Percentiles rank a stretch among this genome's conserved stretches.
Conservation (phyloP, 2,329 filamentous ascomycete species). For the Dactylella cylindrospora region DNA sequence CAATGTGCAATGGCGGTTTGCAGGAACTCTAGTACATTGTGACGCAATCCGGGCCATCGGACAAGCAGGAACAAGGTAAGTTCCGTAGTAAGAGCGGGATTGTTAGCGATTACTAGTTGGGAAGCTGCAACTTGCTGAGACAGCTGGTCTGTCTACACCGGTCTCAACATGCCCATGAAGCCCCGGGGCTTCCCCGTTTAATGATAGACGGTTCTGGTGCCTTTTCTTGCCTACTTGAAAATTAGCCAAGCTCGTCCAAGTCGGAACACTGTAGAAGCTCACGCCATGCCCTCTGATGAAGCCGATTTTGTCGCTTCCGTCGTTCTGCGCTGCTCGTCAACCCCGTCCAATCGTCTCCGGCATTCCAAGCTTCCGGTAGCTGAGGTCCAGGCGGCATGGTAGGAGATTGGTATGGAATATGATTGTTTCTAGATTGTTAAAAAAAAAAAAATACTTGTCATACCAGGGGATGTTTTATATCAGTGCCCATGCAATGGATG, state of each 20-base stretch:
- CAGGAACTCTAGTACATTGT: not conserved
- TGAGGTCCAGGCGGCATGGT: too few species aligned
- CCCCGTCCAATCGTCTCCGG: conserved; percentile 6
- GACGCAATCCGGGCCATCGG: too few species aligned
- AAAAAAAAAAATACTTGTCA: too few species aligned
- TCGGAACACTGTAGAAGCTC: not conserved
- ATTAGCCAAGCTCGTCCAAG: too few species aligned
- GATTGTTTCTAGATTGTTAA: too few species aligned
- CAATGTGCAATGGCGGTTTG: conserved; percentile 3
- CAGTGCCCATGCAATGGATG: too few species aligned
- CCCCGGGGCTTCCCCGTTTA: not conserved
- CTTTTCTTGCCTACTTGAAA: conserved; percentile 3
- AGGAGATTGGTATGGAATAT: too few species aligned
- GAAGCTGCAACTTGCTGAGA: not conserved
- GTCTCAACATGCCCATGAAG: not conserved
- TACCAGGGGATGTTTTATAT: too few species aligned
- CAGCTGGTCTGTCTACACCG: not conserved
- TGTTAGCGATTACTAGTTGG: conserved; percentile 2
- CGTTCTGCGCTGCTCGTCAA: not conserved
- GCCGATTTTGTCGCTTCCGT: conserved; percentile 6
- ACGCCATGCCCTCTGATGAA: conserved; percentile 8
- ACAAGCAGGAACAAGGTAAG: too few species aligned
- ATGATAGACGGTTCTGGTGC: not conserved
- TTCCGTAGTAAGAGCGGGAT: too few species aligned
- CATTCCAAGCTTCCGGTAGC: not conserved